Evolutionary conservation across 2,329 filamentous ascomycete species (phyloP).

Genomic region (Trichophyton simii): DNA sequence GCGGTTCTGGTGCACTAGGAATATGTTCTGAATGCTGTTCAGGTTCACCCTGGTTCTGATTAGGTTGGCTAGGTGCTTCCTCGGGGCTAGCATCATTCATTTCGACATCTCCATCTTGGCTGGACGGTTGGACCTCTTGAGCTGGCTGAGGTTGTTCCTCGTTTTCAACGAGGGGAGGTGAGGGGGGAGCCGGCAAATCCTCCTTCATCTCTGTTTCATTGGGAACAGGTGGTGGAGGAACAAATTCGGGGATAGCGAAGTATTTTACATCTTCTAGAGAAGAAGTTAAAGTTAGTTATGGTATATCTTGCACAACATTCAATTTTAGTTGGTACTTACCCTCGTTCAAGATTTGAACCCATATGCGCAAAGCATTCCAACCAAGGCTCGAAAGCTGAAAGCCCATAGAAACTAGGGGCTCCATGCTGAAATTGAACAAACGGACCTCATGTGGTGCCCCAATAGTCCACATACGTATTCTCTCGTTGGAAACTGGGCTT

Average conservation of each 20-base stretch:
- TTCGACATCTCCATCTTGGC: constrained; percentile 11
- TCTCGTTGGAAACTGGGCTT: constrained; percentile 20
- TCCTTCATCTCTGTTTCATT: neutral
- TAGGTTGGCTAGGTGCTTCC: neutral
- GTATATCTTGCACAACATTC: neutral
- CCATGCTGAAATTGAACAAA: neutral
- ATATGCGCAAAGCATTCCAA: neutral
- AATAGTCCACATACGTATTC: constrained; percentile 28
- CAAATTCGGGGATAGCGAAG: neutral
- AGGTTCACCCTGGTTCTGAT: neutral
- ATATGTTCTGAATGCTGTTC: neutral
- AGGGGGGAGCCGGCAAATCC: neutral
- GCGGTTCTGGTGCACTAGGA: neutral
- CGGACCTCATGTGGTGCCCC: neutral
- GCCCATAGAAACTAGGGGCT: neutral
- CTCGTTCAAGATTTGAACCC: neutral
- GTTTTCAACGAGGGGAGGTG: neutral
- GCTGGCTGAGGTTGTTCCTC: neutral
- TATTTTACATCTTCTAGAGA: neutral
- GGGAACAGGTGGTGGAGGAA: neutral
- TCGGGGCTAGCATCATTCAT: constrained; percentile 7
- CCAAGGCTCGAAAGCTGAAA: neutral
- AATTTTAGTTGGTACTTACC: neutral
- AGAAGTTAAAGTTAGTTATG: neutral
- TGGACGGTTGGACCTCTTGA: constrained; percentile 5